Conservation (phyloP, 805 yeast species). For the Cyberlindnera mississippiensis region DNA sequence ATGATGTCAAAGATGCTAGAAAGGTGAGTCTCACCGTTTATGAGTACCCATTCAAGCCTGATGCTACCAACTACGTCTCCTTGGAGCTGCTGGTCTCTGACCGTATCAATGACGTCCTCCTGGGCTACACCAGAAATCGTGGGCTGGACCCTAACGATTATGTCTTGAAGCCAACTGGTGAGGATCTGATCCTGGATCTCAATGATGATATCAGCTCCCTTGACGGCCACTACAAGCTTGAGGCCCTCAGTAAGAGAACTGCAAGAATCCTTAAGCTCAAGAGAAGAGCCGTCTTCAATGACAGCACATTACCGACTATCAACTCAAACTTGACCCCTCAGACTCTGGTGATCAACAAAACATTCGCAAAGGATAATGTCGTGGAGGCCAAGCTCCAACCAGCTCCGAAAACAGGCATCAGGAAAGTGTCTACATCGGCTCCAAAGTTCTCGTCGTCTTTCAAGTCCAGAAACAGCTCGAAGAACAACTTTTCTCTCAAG, state of each 20-base stretch:
- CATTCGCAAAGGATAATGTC: conserved; percentile 1
- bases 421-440: conserved; percentile 3
- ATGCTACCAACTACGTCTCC: conserved; percentile 25
- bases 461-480: conserved; percentile 33
- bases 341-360: conserved; percentile 19
- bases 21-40: conserved; percentile 30
- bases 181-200: conserved; percentile 31
- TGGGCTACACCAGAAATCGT: conserved; percentile 33
- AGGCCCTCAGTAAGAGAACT: conserved; percentile 39
- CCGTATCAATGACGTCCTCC: conserved; percentile 34
- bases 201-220: conserved; percentile 38
- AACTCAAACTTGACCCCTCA: conserved; percentile 29
- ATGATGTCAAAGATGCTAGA: conserved; percentile 26
- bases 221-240: conserved; percentile 39
- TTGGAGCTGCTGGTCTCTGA: conserved; percentile 33
- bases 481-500: conserved; percentile 23
- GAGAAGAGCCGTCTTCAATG: conserved; percentile 24
- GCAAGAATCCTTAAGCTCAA: conserved; percentile 35
- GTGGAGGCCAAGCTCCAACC: neutral
- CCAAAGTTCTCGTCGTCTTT: conserved; percentile 27
- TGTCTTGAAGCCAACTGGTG: conserved; percentile 32
- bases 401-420: conserved; percentile 3
- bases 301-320: conserved; percentile 28
- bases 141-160: conserved; percentile 34
- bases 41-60: conserved; percentile 32